Percentiles rank a stretch among this genome's conserved stretches.
These are phyloP conservation scores for Sclerotinia sclerotiorum DNA, from an alignment of 2,329 filamentous ascomycete genomes.

Conservation along the genomic window DNA sequence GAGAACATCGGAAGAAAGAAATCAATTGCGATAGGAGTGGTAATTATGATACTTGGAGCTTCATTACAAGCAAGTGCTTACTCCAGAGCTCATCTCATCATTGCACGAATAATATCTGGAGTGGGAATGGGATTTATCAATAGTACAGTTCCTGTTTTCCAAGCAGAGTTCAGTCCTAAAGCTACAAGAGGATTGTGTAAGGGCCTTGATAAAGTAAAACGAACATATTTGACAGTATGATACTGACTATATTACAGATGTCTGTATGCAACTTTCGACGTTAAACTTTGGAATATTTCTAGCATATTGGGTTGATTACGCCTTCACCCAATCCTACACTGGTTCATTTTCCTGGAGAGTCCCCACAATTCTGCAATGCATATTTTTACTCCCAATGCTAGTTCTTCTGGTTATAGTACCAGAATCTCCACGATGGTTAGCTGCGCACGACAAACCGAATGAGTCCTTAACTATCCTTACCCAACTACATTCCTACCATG, in stretches of 20 bases:
- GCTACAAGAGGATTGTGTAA: conserved; percentile 42
- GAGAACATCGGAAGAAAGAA: conserved; percentile 54
- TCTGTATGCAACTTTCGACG: conserved; percentile 50
- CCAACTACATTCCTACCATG: conserved; percentile 48
- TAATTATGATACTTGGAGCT: conserved; percentile 58
- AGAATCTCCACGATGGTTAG: conserved; percentile 50
- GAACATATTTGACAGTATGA: background rate
- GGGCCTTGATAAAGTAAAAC: background rate
- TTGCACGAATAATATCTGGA: conserved; percentile 50
- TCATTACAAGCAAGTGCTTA: conserved; percentile 44
- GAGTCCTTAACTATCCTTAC: conserved; percentile 48
- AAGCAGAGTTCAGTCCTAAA: conserved; percentile 47
- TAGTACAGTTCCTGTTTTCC: conserved; percentile 55
- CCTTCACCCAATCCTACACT: conserved; percentile 52
- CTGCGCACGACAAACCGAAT: conserved; percentile 44
- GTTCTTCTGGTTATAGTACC: conserved; percentile 51
- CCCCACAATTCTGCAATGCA: conserved; percentile 52
- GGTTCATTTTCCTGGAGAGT: conserved; percentile 56
- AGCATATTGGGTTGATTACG: conserved; percentile 61
- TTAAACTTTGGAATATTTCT: conserved; percentile 57
- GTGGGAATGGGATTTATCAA: conserved; percentile 49
- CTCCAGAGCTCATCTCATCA: conserved; percentile 53
- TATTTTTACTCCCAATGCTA: conserved; percentile 45
- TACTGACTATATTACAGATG: conserved; percentile 36
- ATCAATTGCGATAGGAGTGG: conserved; percentile 55